A percentile compares a stretch with the other conserved stretches of the same genome.
Evolutionary conservation across 805 yeast species (phyloP).

Genomic region (Candida bentonensis): DNA sequence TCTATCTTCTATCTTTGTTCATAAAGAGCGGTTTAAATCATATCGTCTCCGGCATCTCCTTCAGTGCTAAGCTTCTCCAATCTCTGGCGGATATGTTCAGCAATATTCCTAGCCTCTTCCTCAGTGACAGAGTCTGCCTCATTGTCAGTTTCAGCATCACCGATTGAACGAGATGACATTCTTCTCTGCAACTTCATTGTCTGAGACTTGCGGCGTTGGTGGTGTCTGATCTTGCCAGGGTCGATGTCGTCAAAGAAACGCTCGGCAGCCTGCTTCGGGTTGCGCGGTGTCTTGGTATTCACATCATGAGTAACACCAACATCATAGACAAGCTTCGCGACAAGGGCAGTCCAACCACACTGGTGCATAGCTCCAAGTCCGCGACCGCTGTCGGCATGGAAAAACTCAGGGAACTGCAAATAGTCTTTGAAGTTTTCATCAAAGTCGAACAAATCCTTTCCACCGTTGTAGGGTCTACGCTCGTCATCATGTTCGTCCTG

Average conservation of each 20-base stretch:
- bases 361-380: conserved; percentile 91
- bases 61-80: conserved; percentile 6
- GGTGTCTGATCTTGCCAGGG: conserved; percentile 9
- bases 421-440: conserved; percentile 65
- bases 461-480: conserved; percentile 65
- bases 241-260: conserved; percentile 23
- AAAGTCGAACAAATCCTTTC: conserved; percentile 28
- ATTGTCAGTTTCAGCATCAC: conserved; percentile 1
- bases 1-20: neutral
- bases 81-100: conserved; percentile 12
- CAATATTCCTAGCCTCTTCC: conserved; percentile 7
- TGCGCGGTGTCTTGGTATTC: conserved; percentile 17
- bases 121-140: conserved; percentile 4
- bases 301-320: conserved; percentile 59
- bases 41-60: conserved; percentile 5
- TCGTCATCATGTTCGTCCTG: conserved; percentile 39
- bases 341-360: conserved; percentile 92
- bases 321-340: conserved; percentile 80
- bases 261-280: conserved; percentile 21
- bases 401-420: conserved; percentile 73
- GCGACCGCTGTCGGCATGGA: conserved; percentile 89
- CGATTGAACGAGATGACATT: conserved; percentile 8
- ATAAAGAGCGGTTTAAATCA: neutral
- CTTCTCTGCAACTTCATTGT: conserved; percentile 10
- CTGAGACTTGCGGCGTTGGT: conserved; percentile 10